Percentiles rank a stretch among this genome's conserved stretches.
Conservation (phyloP, 345 rosid species). For the Erysimum cheiranthoides region DNA sequence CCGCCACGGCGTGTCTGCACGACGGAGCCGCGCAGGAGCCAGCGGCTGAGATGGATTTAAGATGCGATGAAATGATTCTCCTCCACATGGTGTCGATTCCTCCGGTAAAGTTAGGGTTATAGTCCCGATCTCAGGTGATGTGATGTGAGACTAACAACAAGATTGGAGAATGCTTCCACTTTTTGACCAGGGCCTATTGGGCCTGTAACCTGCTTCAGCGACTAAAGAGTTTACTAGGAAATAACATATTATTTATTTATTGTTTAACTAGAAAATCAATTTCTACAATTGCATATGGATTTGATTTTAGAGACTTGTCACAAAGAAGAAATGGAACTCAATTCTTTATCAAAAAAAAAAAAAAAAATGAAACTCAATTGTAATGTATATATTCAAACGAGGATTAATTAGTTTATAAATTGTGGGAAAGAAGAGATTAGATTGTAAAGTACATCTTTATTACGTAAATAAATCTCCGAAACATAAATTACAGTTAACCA, state of each 20-base stretch:
- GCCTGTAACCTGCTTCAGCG: no score
- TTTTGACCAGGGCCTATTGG: background rate
- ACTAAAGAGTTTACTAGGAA: no score
- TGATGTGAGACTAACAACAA: no score
- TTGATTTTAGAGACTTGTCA: no score
- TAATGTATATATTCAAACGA: background rate
- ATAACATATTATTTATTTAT: no score
- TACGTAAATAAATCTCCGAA: background rate
- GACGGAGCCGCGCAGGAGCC: background rate
- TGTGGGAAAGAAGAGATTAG: background rate
- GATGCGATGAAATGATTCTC: constrained; percentile 45
- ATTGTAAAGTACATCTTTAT: background rate
- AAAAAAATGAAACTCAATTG: no score
- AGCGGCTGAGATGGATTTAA: constrained; percentile 28
- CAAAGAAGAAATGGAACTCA: no score
- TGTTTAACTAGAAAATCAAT: no score
- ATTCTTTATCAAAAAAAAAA: no score
- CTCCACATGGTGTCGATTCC: constrained; percentile 59
- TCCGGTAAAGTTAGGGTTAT: background rate
- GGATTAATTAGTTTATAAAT: background rate
- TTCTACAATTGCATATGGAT: no score
- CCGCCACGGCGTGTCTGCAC: constrained; percentile 8
- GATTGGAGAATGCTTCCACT: background rate
- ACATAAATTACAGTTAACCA: constrained; percentile 3
- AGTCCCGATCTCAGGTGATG: background rate